phyloP scores from a whole-genome alignment of 1,139 yeast species.

The Debaryomyces robertsiae region DNA sequence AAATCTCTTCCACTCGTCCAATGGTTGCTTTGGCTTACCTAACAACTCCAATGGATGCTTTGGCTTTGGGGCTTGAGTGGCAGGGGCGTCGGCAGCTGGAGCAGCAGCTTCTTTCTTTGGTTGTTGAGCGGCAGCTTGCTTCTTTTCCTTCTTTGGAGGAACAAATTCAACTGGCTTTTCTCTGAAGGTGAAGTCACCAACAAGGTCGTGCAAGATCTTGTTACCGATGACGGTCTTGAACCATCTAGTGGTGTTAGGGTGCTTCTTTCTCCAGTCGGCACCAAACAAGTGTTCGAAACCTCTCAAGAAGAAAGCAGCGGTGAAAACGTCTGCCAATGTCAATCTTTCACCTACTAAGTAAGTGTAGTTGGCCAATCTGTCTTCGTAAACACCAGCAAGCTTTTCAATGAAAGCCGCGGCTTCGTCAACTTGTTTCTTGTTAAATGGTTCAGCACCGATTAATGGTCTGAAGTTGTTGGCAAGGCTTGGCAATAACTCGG shows the following conservation, averaged over 20 bases:
- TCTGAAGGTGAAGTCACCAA: conserved; percentile 54
- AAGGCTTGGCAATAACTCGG: conserved; percentile 58
- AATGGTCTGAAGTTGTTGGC: conserved; percentile 36
- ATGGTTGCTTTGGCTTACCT: conserved; percentile 68
- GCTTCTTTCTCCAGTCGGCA: conserved; percentile 69
- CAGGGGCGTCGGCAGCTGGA: conserved; percentile 43
- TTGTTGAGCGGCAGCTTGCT: conserved; percentile 30
- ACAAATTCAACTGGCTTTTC: conserved; percentile 68
- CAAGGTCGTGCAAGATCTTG: conserved; percentile 49
- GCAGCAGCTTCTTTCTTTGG: conserved; percentile 36
- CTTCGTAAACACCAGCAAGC: conserved; percentile 53
- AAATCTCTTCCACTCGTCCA: conserved; percentile 96
- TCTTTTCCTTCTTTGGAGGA: conserved; percentile 84
- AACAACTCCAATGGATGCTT: conserved; percentile 90
- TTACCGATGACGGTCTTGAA: conserved; percentile 68
- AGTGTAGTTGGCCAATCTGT: conserved; percentile 72
- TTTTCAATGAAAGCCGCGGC: conserved; percentile 42
- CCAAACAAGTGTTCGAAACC: conserved; percentile 74
- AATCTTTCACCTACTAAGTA: conserved; percentile 91
- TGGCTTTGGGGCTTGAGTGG: conserved; percentile 61
- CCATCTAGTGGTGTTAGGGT: conserved; percentile 87
- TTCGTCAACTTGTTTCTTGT: conserved; percentile 77
- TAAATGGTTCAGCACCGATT: conserved; percentile 54
- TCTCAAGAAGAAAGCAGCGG: conserved; percentile 61
- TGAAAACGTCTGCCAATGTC: conserved; percentile 79